Evolutionary conservation across 768 basidiomycete genomes (phyloP).

Genomic region (Amanita pallidorosea): DNA sequence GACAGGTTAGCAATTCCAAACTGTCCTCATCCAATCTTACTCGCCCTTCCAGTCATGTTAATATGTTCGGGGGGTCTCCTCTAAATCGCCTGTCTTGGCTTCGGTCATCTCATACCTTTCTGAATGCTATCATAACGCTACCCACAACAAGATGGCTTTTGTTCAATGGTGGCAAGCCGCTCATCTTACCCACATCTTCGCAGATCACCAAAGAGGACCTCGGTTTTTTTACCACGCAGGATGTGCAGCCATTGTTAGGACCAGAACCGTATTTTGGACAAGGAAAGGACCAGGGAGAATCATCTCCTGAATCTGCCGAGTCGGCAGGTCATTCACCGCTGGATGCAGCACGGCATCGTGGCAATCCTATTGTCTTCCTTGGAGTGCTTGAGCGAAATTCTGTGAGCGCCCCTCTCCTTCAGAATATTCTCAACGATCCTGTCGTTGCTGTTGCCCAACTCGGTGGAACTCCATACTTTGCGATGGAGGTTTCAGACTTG

Average conservation of each 20-base stretch:
- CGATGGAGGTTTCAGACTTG: slow-evolving; percentile 59
- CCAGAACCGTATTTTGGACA: slow-evolving; percentile 64
- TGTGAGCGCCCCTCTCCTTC: slow-evolving; percentile 43
- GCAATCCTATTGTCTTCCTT: slow-evolving; percentile 62
- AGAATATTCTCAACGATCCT: slow-evolving; percentile 53
- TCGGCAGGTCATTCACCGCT: slow-evolving; percentile 10
- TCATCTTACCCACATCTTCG: slow-evolving; percentile 32
- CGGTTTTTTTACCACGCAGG: slow-evolving; percentile 46
- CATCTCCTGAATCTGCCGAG: slow-evolving; percentile 19
- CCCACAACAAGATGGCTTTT: slow-evolving; percentile 67
- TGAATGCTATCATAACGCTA: slow-evolving; percentile 56
- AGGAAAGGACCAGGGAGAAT: slow-evolving; percentile 34
- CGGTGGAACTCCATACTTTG: slow-evolving; percentile 78
- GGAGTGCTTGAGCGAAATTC: slow-evolving; percentile 57
- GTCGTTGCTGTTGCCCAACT: slow-evolving; percentile 45
- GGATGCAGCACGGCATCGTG: slow-evolving; percentile 51
- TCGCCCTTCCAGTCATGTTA: slow-evolving; percentile 17
- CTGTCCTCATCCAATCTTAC: background rate
- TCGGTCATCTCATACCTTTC: slow-evolving; percentile 59
- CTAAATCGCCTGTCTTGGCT: slow-evolving; percentile 80
- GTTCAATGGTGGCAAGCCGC: slow-evolving; percentile 64
- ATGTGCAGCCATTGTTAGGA: slow-evolving; percentile 58
- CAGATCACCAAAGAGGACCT: slow-evolving; percentile 23
- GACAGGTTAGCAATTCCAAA: background rate
- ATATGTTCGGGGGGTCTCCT: slow-evolving; percentile 49